These are phyloP conservation scores for Monilinia fructigena DNA, from an alignment of 2,329 filamentous ascomycete species.

Conservation along the genomic window DNA sequence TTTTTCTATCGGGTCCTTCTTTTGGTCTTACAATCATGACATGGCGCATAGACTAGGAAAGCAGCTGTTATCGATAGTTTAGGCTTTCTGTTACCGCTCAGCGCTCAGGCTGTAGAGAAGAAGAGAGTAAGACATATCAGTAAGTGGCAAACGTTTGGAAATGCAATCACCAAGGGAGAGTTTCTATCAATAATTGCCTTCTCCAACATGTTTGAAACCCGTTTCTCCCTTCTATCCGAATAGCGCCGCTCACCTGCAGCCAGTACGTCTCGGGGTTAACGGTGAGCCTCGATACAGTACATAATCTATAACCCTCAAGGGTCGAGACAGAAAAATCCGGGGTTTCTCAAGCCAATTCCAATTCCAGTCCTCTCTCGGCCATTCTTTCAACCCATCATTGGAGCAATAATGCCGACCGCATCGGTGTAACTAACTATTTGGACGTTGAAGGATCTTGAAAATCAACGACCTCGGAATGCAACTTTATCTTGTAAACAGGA, in stretches of 20 bases:
- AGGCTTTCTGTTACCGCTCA: constrained; percentile 14
- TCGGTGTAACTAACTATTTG: constrained; percentile 4
- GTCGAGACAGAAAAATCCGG: constrained; percentile 17
- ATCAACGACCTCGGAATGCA: constrained; percentile 2
- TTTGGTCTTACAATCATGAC: constrained; percentile 1
- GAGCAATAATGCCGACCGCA: constrained; percentile 20
- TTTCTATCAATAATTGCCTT: not conserved
- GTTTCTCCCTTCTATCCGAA: constrained; percentile 10
- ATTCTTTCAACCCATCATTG: constrained; percentile 1
- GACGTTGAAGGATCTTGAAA: not conserved
- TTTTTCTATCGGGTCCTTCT: constrained; percentile 5
- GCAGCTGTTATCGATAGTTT: constrained; percentile 17
- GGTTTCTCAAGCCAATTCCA: constrained; percentile 17
- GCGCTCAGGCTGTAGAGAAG: not conserved
- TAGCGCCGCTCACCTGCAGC: constrained; percentile 3
- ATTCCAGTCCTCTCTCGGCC: constrained; percentile 14
- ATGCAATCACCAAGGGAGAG: not conserved
- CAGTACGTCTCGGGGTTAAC: constrained; percentile 8
- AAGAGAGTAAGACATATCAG: constrained; percentile 13
- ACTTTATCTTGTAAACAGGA: not conserved
- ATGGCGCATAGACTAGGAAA: not conserved
- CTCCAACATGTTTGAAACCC: constrained; percentile 1
- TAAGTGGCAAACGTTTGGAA: constrained; percentile 16
- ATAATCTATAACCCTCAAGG: constrained; percentile 20
- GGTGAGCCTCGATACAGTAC: constrained; percentile 11